Evolutionary conservation across 768 basidiomycete genomes (phyloP).

Genomic region (Fomitopsis serialis): DNA sequence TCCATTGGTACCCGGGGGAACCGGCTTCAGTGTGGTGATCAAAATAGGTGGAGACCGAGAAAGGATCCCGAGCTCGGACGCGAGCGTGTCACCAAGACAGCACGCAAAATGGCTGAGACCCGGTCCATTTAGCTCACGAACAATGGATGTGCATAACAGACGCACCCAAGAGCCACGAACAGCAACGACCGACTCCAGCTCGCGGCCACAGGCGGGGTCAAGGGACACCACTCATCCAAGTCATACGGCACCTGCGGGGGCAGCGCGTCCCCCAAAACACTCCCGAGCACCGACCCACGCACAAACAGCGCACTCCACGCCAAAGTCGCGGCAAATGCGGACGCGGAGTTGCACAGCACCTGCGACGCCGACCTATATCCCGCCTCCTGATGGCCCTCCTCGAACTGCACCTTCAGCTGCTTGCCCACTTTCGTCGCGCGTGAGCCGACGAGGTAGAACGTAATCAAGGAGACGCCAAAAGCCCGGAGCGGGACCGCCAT

Average conservation of each 20-base stretch:
- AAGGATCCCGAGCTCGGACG: conserved; percentile 89
- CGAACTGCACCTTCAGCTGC: conserved; percentile 64
- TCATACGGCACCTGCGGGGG: conserved; percentile 27
- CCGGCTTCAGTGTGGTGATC: conserved; percentile 68
- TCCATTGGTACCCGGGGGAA: conserved; percentile 91
- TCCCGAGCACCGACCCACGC: conserved; percentile 28
- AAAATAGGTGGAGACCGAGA: conserved; percentile 63
- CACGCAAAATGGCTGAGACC: conserved; percentile 73
- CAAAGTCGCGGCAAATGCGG: conserved; percentile 52
- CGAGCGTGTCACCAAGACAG: conserved; percentile 88
- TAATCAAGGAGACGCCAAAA: conserved; percentile 63
- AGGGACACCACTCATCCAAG: conserved; percentile 55
- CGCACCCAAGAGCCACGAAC: conserved; percentile 63
- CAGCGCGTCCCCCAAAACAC: conserved; percentile 7
- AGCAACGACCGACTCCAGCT: conserved; percentile 60
- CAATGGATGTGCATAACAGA: background rate
- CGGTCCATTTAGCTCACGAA: background rate
- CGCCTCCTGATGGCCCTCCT: conserved; percentile 69
- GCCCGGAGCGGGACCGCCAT: conserved; percentile 62
- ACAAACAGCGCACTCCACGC: conserved; percentile 62
- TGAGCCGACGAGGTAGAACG: conserved; percentile 77
- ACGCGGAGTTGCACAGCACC: conserved; percentile 76
- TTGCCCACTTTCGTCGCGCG: conserved; percentile 86
- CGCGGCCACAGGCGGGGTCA: conserved; percentile 35
- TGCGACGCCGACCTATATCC: conserved; percentile 79